A percentile compares a stretch with the other conserved stretches of the same genome.
phyloP scores from a whole-genome alignment of 2,329 filamentous ascomycete genomes.

The Coleophoma crateriformis region DNA sequence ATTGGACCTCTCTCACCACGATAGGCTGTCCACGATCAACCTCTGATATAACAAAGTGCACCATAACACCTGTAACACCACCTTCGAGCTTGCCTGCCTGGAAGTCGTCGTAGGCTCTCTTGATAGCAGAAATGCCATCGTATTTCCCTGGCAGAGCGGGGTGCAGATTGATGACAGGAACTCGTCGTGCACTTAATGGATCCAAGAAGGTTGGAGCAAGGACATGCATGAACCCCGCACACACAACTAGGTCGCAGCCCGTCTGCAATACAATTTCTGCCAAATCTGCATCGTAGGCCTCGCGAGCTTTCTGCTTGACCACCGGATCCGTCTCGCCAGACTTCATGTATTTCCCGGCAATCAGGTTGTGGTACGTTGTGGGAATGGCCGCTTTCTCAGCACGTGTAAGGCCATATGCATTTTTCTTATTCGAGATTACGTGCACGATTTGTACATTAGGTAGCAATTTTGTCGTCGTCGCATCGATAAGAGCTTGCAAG shows the following conservation, averaged over 20 bases:
- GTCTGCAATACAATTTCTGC: constrained; percentile 49
- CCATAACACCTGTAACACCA: constrained; percentile 75
- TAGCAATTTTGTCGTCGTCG: constrained; percentile 31
- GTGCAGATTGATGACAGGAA: constrained; percentile 65
- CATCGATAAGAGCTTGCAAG: constrained; percentile 57
- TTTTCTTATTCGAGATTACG: constrained; percentile 62
- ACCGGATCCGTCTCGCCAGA: constrained; percentile 38
- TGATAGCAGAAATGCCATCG: constrained; percentile 73
- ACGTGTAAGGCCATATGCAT: constrained; percentile 58
- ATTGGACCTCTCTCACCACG: constrained; percentile 62
- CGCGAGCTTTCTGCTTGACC: constrained; percentile 42
- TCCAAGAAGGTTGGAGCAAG: constrained; percentile 55
- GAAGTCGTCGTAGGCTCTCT: constrained; percentile 71
- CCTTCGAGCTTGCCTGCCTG: constrained; percentile 57
- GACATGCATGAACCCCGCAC: constrained; percentile 68
- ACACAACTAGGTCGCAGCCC: constrained; percentile 57
- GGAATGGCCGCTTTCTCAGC: constrained; percentile 54
- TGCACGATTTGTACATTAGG: constrained; percentile 46
- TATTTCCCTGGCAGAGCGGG: constrained; percentile 64
- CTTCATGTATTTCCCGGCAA: constrained; percentile 40
- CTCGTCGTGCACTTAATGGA: constrained; percentile 44
- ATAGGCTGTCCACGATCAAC: constrained; percentile 78
- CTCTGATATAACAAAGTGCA: constrained; percentile 75
- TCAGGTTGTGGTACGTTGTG: constrained; percentile 60
- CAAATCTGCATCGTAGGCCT: constrained; percentile 61